Evolutionary conservation across 208 protist genomes (phyloP).

Genomic region (Wallacemonas sp.): DNA sequence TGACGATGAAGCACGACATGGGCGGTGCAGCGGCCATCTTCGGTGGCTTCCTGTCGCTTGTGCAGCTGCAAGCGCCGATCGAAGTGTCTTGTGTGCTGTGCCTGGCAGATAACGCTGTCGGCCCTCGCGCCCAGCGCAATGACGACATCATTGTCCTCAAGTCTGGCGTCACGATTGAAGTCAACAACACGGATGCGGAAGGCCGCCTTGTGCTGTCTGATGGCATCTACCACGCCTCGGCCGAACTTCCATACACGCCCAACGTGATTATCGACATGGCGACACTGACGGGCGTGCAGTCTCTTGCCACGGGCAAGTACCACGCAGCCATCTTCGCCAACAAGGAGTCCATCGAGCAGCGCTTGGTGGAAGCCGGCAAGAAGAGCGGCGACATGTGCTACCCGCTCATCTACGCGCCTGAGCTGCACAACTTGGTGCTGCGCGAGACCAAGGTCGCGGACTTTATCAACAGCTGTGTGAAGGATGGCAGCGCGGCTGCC

Average conservation of each 20-base stretch:
- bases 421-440: conserved; percentile 58
- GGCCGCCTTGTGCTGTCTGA: conserved; percentile 74
- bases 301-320: conserved; percentile 46
- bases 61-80: conserved; percentile 25
- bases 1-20: conserved; percentile 81
- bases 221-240: conserved; percentile 68
- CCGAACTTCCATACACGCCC: conserved; percentile 48
- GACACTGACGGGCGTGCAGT: conserved; percentile 79
- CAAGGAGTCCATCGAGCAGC: conserved; percentile 39
- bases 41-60: conserved; percentile 46
- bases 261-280: conserved; percentile 70
- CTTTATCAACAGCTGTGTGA: conserved; percentile 44
- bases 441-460: conserved; percentile 38
- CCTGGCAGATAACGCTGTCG: conserved; percentile 71
- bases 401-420: conserved; percentile 61
- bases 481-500: conserved; percentile 37
- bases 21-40: conserved; percentile 71
- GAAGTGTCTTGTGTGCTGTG: conserved; percentile 47
- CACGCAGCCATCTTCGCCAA: conserved; percentile 62
- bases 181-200: conserved; percentile 84
- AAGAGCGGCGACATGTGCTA: conserved; percentile 62
- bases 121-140: conserved; percentile 41
- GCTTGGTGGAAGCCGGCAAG: conserved; percentile 27
- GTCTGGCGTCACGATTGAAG: conserved; percentile 61
- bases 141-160: conserved; percentile 69